Evolutionary conservation across 257 asterid species (phyloP), one percentile per base, ranked within the genome.

Genomic region (Lycium ferocissimum): DNA sequence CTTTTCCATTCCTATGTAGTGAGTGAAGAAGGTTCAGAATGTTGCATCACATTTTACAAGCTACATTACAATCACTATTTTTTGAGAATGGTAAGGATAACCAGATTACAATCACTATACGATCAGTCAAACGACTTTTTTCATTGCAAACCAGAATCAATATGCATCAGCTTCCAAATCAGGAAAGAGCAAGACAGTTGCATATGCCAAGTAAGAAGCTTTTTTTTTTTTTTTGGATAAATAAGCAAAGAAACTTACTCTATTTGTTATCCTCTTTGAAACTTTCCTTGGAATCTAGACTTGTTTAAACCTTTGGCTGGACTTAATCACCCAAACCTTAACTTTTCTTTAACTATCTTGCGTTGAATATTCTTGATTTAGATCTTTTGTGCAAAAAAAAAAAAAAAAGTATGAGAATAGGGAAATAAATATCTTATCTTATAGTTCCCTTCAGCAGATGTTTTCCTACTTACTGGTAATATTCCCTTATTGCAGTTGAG

Each of bases 51-150:
- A 75, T 49, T 75, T 72, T 11, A 76, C 45, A 76, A 76, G 33
- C 47, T 26, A 76, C 63, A 76, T 51, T 26, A 51, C 37, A 53
- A 76, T 49, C 62, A 75, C 40, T 22, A 69, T 14, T 18, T 18
- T 71, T 70, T 2, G n/a, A 18, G 79, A 71, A 71, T 18, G 56
- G 14, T 43, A 9, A 70, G 79, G 10, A 73, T 73, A n/a, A 14
- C 40, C 59, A 73, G n/a, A n/a, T 45, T 73, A 73, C 57, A 45
- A 45, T n/a, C 40, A 73, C 38, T 73, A 73, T 73, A 73, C 6
- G 80, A 73, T 47, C 59, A 73, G 11, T 47, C 81, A 75, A 75
- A 76, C 22, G 22, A 20, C 38, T 75, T 12, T 75, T 75, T 20
- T 75, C 45, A 47, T 75, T 26, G 71, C 40, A 63, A 63, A 63